Conservation (phyloP, 208 protist species). For the Blechomonas ayalai region DNA sequence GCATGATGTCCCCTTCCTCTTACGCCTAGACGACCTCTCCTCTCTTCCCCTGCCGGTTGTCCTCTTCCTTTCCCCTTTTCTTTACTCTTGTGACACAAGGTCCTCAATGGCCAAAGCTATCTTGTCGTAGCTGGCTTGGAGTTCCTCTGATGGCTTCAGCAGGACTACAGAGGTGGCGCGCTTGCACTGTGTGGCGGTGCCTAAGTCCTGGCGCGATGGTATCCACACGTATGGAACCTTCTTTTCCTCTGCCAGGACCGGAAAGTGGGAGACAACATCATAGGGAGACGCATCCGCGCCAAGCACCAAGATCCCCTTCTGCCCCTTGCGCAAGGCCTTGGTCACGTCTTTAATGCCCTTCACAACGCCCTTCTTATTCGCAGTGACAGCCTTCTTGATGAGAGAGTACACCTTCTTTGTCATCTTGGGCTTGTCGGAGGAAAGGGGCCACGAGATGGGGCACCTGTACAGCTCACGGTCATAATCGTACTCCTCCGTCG, state of each 20-base stretch:
- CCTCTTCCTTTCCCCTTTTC: too few species aligned
- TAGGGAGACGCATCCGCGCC: constrained; percentile 90
- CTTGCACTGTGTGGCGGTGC: constrained; percentile 90
- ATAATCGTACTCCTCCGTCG: constrained; percentile 82
- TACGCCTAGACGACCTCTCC: too few species aligned
- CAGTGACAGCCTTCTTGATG: constrained; percentile 86
- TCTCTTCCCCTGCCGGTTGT: too few species aligned
- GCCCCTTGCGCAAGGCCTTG: constrained; percentile 89
- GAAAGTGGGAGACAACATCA: constrained; percentile 93
- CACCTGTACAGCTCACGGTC: constrained; percentile 90
- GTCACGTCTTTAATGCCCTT: constrained; percentile 94
- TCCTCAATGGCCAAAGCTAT: constrained; percentile 85
- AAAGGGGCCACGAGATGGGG: constrained; percentile 86
- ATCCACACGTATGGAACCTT: constrained; percentile 93
- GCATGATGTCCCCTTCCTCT: too few species aligned
- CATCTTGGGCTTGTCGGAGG: constrained; percentile 91
- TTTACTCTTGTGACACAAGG: constrained; percentile 63
- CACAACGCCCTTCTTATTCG: constrained; percentile 85
- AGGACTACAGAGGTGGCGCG: constrained; percentile 90
- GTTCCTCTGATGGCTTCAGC: constrained; percentile 74
- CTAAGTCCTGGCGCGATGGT: constrained; percentile 88
- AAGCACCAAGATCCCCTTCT: constrained; percentile 87
- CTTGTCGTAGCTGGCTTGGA: constrained; percentile 86
- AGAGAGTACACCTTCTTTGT: constrained; percentile 93
- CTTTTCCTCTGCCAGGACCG: constrained; percentile 86